A percentile compares a stretch with the other conserved stretches of the same genome.
These are phyloP conservation scores for Scedosporium aurantiacum DNA, from an alignment of 2,329 filamentous ascomycete species.

Conservation along the genomic window DNA sequence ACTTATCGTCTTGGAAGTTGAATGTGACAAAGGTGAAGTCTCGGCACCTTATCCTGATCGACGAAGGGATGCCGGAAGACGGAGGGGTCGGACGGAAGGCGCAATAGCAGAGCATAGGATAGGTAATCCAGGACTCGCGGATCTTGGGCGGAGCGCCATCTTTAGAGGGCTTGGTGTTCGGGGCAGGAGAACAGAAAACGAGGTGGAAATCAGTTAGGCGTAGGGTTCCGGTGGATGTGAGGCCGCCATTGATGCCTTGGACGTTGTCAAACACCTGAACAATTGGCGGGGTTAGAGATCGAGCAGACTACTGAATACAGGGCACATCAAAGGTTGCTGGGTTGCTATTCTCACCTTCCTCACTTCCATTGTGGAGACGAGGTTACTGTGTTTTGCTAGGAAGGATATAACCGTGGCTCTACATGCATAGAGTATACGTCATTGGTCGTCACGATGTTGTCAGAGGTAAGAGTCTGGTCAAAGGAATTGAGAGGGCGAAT, in stretches of 20 bases:
- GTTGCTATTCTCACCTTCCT: slow-evolving; percentile 23
- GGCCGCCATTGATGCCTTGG: slow-evolving; percentile 48
- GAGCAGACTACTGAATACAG: slow-evolving; percentile 4
- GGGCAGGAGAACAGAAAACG: slow-evolving; percentile 36
- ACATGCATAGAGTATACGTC: background rate
- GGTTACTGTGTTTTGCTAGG: background rate
- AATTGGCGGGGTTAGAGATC: slow-evolving; percentile 11
- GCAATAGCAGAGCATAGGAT: slow-evolving; percentile 79
- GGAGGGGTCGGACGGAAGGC: slow-evolving; percentile 63
- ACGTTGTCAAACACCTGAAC: slow-evolving; percentile 44
- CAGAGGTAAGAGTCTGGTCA: no score
- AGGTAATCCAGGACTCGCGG: slow-evolving; percentile 84
- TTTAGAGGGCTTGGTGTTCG: slow-evolving; percentile 13
- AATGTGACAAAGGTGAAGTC: slow-evolving; percentile 94
- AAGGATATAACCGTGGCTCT: background rate
- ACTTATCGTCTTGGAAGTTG: slow-evolving; percentile 64
- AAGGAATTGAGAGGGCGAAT: no score
- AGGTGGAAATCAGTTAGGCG: slow-evolving; percentile 54
- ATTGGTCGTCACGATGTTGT: no score
- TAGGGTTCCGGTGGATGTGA: slow-evolving; percentile 44
- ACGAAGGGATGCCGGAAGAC: slow-evolving; percentile 59
- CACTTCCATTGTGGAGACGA: slow-evolving; percentile 23
- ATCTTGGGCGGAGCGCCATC: slow-evolving; percentile 18
- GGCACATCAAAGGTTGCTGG: background rate
- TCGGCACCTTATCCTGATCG: slow-evolving; percentile 77